Percentiles rank a stretch among this genome's conserved stretches.
Conservation (phyloP, 352 stramenopile species). For the Phytopythium sindhum region DNA sequence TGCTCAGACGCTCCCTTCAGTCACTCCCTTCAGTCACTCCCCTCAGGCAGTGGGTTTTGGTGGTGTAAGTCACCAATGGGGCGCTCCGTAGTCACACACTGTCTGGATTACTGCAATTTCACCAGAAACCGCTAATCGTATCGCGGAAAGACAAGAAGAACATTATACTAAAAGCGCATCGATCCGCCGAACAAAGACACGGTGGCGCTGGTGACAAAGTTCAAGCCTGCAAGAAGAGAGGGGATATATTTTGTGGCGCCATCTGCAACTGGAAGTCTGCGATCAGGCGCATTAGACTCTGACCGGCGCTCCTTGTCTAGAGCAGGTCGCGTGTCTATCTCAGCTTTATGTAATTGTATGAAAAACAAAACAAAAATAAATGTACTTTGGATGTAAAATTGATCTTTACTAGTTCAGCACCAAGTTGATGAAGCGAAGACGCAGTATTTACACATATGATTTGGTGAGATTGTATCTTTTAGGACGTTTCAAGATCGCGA, state of each 20-base stretch:
- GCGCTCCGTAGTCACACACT: background rate
- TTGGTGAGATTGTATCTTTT: background rate
- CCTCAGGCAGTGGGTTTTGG: background rate
- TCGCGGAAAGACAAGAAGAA: too few species aligned
- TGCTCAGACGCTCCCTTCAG: too few species aligned
- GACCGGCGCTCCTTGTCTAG: too few species aligned
- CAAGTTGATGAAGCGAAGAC: background rate
- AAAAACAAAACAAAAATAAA: too few species aligned
- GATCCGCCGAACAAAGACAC: background rate
- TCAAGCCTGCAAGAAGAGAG: background rate
- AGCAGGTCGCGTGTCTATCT: too few species aligned
- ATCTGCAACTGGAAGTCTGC: background rate
- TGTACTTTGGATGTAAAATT: too few species aligned
- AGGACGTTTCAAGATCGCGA: background rate
- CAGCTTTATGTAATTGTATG: too few species aligned
- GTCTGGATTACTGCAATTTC: conserved; percentile 1
- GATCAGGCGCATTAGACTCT: too few species aligned
- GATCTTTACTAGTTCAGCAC: too few species aligned
- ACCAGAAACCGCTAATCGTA: conserved; percentile 3
- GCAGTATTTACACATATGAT: background rate
- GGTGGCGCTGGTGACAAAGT: background rate
- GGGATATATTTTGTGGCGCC: background rate
- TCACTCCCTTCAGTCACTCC: background rate
- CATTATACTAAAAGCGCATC: too few species aligned
- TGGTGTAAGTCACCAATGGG: background rate